Percentiles rank a stretch among this genome's conserved stretches.
phyloP scores from a whole-genome alignment of 2,329 filamentous ascomycete species.

The Aspergillus jensenii region DNA sequence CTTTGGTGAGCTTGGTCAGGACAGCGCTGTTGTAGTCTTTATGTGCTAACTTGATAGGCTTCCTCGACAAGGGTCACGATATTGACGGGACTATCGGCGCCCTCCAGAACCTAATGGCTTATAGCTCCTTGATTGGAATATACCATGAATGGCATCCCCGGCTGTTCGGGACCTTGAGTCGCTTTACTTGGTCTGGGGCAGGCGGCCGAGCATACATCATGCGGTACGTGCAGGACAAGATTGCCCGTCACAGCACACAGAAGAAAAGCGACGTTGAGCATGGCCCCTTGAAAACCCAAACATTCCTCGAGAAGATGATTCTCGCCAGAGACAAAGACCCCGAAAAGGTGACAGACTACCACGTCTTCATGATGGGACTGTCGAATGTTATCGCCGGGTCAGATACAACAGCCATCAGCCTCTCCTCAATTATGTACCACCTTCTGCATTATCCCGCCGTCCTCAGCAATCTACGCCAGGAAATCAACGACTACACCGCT shows the following conservation, averaged over 20 bases:
- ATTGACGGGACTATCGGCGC: constrained; percentile 44
- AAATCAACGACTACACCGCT: constrained; percentile 32
- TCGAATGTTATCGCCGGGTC: constrained; percentile 38
- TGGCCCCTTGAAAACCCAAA: constrained; percentile 22
- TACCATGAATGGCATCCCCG: constrained; percentile 41
- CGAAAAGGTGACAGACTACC: constrained; percentile 41
- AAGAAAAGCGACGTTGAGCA: constrained; percentile 3
- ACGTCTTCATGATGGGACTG: constrained; percentile 39
- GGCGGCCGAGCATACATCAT: constrained; percentile 34
- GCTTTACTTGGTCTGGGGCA: constrained; percentile 31
- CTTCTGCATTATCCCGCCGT: constrained; percentile 38
- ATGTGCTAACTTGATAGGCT: constrained; percentile 38
- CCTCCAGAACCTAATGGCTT: constrained; percentile 36
- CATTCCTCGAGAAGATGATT: constrained; percentile 47
- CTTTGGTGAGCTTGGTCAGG: constrained; percentile 22
- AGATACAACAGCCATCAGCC: constrained; percentile 51
- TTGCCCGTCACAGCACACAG: constrained; percentile 26
- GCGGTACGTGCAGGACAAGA: constrained; percentile 33
- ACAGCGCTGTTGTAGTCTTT: too few relatives aligned
- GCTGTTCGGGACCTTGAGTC: constrained; percentile 32
- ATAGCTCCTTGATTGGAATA: constrained; percentile 45
- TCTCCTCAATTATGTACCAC: constrained; percentile 48
- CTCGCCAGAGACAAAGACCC: constrained; percentile 44
- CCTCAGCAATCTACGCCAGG: constrained; percentile 28
- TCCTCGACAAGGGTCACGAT: constrained; percentile 50